These are phyloP conservation scores for Trametes cubensis DNA, from an alignment of 768 basidiomycete genomes.

Conservation along the genomic window DNA sequence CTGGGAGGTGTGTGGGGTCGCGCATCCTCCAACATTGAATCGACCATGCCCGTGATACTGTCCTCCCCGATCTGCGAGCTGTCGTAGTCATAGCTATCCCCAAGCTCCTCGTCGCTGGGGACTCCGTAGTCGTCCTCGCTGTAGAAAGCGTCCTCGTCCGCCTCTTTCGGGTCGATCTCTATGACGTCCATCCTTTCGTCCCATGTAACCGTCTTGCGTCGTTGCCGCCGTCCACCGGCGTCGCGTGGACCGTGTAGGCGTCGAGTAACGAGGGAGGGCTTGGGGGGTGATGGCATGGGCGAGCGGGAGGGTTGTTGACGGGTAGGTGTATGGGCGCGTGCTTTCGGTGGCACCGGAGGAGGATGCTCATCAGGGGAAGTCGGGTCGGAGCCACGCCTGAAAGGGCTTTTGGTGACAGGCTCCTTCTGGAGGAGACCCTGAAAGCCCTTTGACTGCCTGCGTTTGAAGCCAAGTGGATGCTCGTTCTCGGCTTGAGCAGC, in stretches of 20 bases:
- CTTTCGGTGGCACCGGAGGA: constrained; percentile 31
- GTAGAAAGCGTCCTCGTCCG: constrained; percentile 49
- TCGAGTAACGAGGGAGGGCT: constrained; percentile 39
- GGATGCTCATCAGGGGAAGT: constrained; percentile 30
- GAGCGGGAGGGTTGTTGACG: constrained; percentile 27
- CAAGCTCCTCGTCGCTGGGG: constrained; percentile 21
- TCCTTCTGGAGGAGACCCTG: constrained; percentile 75
- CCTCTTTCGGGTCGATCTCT: constrained; percentile 71
- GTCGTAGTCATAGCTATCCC: constrained; percentile 34
- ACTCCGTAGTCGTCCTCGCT: constrained; percentile 38
- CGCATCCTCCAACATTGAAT: constrained; percentile 62
- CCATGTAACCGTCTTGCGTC: constrained; percentile 77
- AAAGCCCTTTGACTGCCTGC: constrained; percentile 74
- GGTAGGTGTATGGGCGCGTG: constrained; percentile 4
- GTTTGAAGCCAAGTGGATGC: constrained; percentile 68
- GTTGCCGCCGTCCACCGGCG: constrained; percentile 50
- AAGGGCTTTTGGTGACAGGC: constrained; percentile 83
- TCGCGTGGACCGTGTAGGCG: constrained; percentile 78
- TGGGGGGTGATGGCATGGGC: constrained; percentile 29
- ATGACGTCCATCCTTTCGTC: constrained; percentile 80
- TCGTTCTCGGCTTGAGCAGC: constrained; percentile 74
- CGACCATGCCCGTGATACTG: constrained; percentile 72
- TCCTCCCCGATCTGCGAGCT: constrained; percentile 48
- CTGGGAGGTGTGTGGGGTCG: constrained; percentile 46
- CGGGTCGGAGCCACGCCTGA: constrained; percentile 41